Conservation (phyloP, 257 asterid species). For the Petunia secreta region DNA sequence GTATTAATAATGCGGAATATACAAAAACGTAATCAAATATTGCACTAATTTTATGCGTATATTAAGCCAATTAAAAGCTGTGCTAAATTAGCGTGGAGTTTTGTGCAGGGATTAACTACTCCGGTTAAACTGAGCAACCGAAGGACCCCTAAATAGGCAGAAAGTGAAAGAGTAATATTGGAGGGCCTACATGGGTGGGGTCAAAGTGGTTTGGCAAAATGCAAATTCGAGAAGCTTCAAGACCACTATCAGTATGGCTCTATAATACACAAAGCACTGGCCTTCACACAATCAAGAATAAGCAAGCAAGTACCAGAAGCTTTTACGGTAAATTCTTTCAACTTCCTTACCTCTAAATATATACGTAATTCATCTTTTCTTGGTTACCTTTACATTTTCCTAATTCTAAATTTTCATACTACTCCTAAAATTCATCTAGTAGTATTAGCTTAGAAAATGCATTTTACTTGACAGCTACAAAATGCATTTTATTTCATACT, state of each 20-base stretch:
- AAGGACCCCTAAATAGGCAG: too few relatives aligned
- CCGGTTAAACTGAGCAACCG: too few relatives aligned
- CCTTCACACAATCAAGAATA: neutral
- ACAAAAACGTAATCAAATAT: too few relatives aligned
- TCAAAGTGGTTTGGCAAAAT: neutral
- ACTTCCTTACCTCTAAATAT: too few relatives aligned
- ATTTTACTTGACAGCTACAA: neutral
- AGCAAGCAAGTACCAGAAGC: neutral
- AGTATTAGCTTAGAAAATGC: neutral
- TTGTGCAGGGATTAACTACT: too few relatives aligned
- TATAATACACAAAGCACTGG: too few relatives aligned
- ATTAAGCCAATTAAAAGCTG: too few relatives aligned
- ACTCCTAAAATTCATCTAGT: neutral
- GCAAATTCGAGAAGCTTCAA: slow-evolving; percentile 23
- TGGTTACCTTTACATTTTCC: neutral
- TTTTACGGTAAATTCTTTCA: neutral
- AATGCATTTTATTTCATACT: neutral
- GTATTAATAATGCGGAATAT: too few relatives aligned
- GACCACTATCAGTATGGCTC: neutral
- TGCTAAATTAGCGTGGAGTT: too few relatives aligned
- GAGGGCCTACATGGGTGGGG: neutral
- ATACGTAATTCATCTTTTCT: too few relatives aligned
- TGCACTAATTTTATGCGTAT: too few relatives aligned
- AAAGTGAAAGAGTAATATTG: neutral
- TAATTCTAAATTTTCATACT: neutral